Base-by-base conservation (phyloP, 306 rosid genomes). In the Rosa chinensis region DNA sequence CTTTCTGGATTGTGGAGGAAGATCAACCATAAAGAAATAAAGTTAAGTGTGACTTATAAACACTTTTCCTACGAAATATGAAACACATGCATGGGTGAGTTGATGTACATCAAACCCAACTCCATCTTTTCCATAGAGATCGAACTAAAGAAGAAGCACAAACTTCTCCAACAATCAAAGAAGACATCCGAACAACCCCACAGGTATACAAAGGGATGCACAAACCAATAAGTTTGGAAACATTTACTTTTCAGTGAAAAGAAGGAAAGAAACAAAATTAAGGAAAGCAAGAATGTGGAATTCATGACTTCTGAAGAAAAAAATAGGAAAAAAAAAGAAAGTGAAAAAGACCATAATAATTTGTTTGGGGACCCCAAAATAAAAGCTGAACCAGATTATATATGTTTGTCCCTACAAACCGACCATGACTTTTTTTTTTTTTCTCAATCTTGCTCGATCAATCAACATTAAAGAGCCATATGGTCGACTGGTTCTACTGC, bases 381-480 rank as follows among this genome's bases (percentile, higher is more conserved):
- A 77, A 84, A 80, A 49, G 84, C 48, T 68, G 73, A 66, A 61
- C 56, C 70, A 17, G 78, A 52, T 70, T 39, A 17, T 23, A 73
- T 59, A 20, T 52, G 53, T 70, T 25, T 61, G 20, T 25, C 85
- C 78, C 74, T 55, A 83, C 77, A 35, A 52, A 75, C 63, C 77
- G 66, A 71, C 75, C 58, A 43, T 14, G 35, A 35, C 52, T 28
- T 13, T 66, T 63, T 56, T 25, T 25, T 25, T 25, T 0, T 18
- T 25, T 5, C 11, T 37, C 20, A 28, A 11, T 37, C 48, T 35
- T 0, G 18, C 67, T 4, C 21, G 14, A n/a, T 21, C 79, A 55
- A 64, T 55, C 53, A 66, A 0, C 45, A 64, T 35, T 66, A 17
- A 37, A 66, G 45, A 66, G 4, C 70, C 70, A 66, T 32, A 32